Evolutionary conservation across 495 filamentous ascomycete species (phyloP), one percentile per base, ranked within the genome.

Genomic region (Penicillium antarcticum): DNA sequence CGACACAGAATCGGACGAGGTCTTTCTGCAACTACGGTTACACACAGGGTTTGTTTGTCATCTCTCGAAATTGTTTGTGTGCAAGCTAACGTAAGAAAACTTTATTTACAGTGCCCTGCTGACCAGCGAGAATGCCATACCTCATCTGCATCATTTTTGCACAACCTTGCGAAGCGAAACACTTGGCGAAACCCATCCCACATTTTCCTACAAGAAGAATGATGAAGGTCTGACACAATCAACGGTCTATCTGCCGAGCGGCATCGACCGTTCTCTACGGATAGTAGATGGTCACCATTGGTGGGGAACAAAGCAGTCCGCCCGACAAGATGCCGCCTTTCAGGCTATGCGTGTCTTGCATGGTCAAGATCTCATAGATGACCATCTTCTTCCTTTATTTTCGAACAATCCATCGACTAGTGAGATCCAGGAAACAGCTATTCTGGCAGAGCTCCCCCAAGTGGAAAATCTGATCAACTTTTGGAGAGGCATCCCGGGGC

Each of bases 301-400:
- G 10, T 92, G 88, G 87, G 59, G 49, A 13, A 83, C 83, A 3
- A 87, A 94, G 64, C 80, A 75, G 41, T 80, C 72, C 45, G 89
- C 90, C 6, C 81, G 74, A 58, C 85, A 82, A 54, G 89, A 94
- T 66, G 90, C 87, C 13, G 86, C 88, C 1, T 91, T 91, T 49
- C 76, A 89, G 63, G 88, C 89, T 21, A 91, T 88, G 56, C 55
- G 72, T 14, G 77, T 70, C 3, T 73, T 95, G 4, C 81, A 89
- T 58, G 49, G 76, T 29, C 84, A 78, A 26, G 80, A 81, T 9
- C 71, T 91, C 21, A 67, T 95, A 23, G 87, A 89, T 49, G 76
- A 91, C 33, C 78, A 91, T 56, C 68, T 94, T 4, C 69, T 92
- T 52, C 89, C 90, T 3, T 21, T 45, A 13, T 45, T 45, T 31